phyloP scores from a whole-genome alignment of 768 basidiomycete genomes.

The Hysterangium stoloniferum region DNA sequence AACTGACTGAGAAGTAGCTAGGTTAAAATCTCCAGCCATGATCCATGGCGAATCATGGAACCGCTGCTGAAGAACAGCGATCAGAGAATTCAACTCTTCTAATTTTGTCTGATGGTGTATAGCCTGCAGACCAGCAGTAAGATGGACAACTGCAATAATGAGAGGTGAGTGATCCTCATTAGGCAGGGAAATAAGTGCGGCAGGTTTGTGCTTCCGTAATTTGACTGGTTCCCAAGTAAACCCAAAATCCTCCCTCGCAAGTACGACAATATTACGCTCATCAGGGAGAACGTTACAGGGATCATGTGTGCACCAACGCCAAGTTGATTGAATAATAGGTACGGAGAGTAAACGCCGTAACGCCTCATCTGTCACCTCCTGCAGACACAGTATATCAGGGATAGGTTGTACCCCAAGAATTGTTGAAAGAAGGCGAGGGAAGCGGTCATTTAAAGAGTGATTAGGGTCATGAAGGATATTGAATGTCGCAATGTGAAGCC shows the following conservation, averaged over 20 bases:
- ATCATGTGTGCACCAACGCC: slow-evolving; percentile 13
- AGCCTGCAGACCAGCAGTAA: slow-evolving; percentile 15
- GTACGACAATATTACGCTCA: slow-evolving; percentile 17
- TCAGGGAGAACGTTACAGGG: slow-evolving; percentile 12
- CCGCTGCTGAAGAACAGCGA: slow-evolving; percentile 7
- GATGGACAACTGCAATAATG: slow-evolving; percentile 16
- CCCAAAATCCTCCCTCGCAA: slow-evolving; percentile 9
- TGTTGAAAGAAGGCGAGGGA: slow-evolving; percentile 7
- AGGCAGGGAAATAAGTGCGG: slow-evolving; percentile 1
- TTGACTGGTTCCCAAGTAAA: slow-evolving; percentile 13
- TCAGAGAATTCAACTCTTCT: slow-evolving; percentile 12
- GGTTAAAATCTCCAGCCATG: slow-evolving; percentile 17
- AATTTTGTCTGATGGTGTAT: slow-evolving; percentile 13
- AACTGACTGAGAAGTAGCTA: slow-evolving; percentile 9
- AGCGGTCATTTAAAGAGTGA: slow-evolving; percentile 10
- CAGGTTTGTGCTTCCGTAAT: slow-evolving; percentile 17
- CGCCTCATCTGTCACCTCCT: slow-evolving; percentile 18
- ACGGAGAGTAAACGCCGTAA: slow-evolving; percentile 7
- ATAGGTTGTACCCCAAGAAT: slow-evolving; percentile 10
- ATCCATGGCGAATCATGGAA: slow-evolving; percentile 15
- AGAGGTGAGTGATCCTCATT: not conserved
- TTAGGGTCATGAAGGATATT: slow-evolving; percentile 18
- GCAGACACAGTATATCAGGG: slow-evolving; percentile 17
- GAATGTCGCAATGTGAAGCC: slow-evolving; percentile 16
- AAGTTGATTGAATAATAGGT: slow-evolving; percentile 1